These are phyloP conservation scores for Apiospora pterosperma DNA, from an alignment of 2,329 filamentous ascomycete species.

Conservation along the genomic window DNA sequence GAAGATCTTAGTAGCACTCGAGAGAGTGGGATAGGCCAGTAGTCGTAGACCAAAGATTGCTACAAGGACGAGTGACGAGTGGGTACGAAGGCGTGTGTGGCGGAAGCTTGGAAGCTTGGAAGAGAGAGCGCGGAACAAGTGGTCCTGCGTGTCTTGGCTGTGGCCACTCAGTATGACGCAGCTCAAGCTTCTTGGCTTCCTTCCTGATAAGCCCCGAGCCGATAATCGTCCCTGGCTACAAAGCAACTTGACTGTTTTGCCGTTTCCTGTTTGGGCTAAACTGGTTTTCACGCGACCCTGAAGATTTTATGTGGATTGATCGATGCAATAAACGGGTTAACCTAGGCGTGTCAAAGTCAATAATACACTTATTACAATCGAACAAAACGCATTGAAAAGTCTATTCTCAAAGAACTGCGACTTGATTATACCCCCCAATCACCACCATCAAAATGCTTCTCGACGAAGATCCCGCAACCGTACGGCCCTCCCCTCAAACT, in stretches of 20 bases:
- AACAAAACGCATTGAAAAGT: too few species aligned
- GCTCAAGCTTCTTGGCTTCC: background rate
- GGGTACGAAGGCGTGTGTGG: background rate
- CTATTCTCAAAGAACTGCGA: too few species aligned
- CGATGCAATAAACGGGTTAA: background rate
- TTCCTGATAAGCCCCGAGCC: background rate
- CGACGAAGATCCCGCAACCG: constrained; percentile 85
- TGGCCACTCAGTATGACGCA: constrained; percentile 18
- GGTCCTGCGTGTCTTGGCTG: background rate
- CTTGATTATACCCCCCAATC: background rate
- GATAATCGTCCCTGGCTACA: constrained; percentile 27
- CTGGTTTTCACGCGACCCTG: background rate
- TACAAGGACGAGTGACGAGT: background rate
- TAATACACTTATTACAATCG: too few species aligned
- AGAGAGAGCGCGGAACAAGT: constrained; percentile 1
- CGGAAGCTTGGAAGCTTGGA: constrained; percentile 2
- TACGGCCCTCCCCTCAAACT: constrained; percentile 40
- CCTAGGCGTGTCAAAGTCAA: background rate
- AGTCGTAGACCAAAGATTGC: background rate
- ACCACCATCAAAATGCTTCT: constrained; percentile 70
- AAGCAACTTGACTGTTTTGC: constrained; percentile 23
- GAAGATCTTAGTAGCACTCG: background rate
- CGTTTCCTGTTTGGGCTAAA: constrained; percentile 13
- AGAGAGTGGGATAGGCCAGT: background rate
- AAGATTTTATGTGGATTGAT: background rate